Base-by-base conservation (phyloP, 768 basidiomycete species). In the Pisolithus marmoratus region DNA sequence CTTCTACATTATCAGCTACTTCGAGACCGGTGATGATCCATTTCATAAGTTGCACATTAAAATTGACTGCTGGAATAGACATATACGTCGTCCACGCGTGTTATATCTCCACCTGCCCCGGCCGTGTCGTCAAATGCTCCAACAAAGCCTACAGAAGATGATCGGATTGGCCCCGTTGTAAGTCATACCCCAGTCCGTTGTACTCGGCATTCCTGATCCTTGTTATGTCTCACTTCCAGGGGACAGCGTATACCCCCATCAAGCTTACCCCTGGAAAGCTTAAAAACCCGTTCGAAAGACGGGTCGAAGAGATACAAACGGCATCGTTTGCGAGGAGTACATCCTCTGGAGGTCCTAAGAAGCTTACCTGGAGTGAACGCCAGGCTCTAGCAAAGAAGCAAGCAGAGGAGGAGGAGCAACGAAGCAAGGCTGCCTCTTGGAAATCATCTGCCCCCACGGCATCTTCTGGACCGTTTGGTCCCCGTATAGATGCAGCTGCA, bases 351-450 rank as follows among this genome's bases (percentile, higher is more conserved):
- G 80, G 76, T 1, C 52, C 73, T 1, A 90, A 90, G 73, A 94
- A 92, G 67, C 67, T 95, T 55, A 95, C 94, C 0, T 98, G 95
- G 95, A 87, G 81, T 52, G 89, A 98, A 66, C 78, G 94, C 20
- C 94, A 97, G 63, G 93, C 90, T 0, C 72, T 85, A n/a, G 87
- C 92, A 1, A 94, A 94, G 75, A 85, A 86, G 63, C 88, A 91
- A 59, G 74, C 78, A 15, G 89, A 85, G 57, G 91, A 89, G 58
- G 94, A 92, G 51, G 84, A 84, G 54, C 72, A 75, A 8, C 72
- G 71, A 43, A 90, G 87, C 60, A 82, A 74, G 41, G 71, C 74
- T 41, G 82, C 84, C 1, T 75, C 75, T 15, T 76, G 75, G 60
- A 66, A 70, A 5, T 64, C 77, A 0, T 58, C 70, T 2, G 60